Percentiles rank a stretch among this genome's conserved stretches.
phyloP scores from a whole-genome alignment of 140 eudicot species.

The Cichorium intybus region DNA sequence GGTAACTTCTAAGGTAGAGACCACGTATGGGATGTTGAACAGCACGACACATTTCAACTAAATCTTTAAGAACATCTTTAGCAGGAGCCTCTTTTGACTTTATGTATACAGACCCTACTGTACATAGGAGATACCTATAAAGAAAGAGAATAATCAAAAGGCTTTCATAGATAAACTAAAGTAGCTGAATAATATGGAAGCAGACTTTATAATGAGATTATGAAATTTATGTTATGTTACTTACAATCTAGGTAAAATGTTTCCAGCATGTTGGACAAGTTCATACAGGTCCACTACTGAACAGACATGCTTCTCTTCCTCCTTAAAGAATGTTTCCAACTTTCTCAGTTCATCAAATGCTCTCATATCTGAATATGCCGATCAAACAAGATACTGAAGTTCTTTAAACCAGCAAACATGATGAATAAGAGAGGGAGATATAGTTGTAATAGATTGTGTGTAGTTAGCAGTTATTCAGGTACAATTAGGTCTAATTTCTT shows the following conservation, averaged over 20 bases:
- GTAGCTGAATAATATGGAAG: slow-evolving; percentile 17
- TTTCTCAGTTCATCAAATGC: slow-evolving; percentile 87
- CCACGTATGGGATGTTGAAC: slow-evolving; percentile 97
- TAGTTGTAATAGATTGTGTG: background rate
- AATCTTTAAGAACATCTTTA: slow-evolving; percentile 86
- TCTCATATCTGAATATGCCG: slow-evolving; percentile 69
- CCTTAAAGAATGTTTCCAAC: slow-evolving; percentile 82
- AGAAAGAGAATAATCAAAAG: slow-evolving; percentile 9
- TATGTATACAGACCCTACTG: too few relatives aligned
- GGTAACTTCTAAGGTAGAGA: too few relatives aligned
- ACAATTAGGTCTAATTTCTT: slow-evolving; percentile 2
- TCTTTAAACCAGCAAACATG: slow-evolving; percentile 3
- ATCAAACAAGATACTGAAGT: slow-evolving; percentile 6
- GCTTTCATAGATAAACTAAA: slow-evolving; percentile 4
- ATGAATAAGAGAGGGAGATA: background rate
- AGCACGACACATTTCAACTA: slow-evolving; percentile 92
- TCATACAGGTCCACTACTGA: slow-evolving; percentile 83
- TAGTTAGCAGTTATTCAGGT: background rate
- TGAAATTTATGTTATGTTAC: slow-evolving; percentile 22
- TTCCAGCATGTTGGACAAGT: slow-evolving; percentile 98
- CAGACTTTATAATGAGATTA: slow-evolving; percentile 8
- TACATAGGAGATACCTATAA: slow-evolving; percentile 88
- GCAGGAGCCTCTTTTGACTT: too few relatives aligned
- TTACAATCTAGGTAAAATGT: slow-evolving; percentile 87
- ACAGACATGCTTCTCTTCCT: slow-evolving; percentile 91